Conservation (phyloP, 495 filamentous ascomycete species). For the Glutinoglossum americanum region DNA sequence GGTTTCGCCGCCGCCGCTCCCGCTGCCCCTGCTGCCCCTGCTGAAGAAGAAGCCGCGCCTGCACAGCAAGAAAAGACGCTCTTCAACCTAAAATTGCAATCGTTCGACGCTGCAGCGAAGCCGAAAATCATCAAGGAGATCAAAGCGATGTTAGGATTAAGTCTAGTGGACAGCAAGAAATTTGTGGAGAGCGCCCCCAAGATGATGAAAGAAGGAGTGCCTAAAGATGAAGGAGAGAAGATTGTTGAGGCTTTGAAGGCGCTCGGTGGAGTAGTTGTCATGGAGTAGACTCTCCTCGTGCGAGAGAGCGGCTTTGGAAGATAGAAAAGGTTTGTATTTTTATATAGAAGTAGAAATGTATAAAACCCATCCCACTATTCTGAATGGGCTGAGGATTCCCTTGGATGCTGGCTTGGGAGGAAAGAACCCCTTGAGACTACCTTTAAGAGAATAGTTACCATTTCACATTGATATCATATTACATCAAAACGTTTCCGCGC, state of each 20-base stretch:
- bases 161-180: conserved; percentile 98
- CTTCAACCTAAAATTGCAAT: conserved; percentile 82
- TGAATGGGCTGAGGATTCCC: not conserved
- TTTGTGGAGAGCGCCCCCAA: conserved; percentile 97
- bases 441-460: too few relatives aligned
- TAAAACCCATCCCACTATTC: not conserved
- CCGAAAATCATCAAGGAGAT: conserved; percentile 99
- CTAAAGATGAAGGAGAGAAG: conserved; percentile 98
- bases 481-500: not conserved
- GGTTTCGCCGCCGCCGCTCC: conserved; percentile 52
- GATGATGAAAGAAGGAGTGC: conserved; percentile 92
- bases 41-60: conserved; percentile 68
- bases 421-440: not conserved
- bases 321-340: not conserved
- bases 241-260: conserved; percentile 84
- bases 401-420: not conserved
- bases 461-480: not conserved
- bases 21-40: conserved; percentile 45
- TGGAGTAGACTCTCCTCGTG: conserved; percentile 47
- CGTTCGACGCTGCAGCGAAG: conserved; percentile 72
- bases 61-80: conserved; percentile 84
- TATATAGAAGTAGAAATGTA: not conserved
- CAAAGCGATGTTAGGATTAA: conserved; percentile 84
- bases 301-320: not conserved
- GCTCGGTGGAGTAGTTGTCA: conserved; percentile 63